Percentiles rank a stretch among this genome's conserved stretches.
Evolutionary conservation across 306 rosid species (phyloP).

Genomic region (Sicyos edulis): DNA sequence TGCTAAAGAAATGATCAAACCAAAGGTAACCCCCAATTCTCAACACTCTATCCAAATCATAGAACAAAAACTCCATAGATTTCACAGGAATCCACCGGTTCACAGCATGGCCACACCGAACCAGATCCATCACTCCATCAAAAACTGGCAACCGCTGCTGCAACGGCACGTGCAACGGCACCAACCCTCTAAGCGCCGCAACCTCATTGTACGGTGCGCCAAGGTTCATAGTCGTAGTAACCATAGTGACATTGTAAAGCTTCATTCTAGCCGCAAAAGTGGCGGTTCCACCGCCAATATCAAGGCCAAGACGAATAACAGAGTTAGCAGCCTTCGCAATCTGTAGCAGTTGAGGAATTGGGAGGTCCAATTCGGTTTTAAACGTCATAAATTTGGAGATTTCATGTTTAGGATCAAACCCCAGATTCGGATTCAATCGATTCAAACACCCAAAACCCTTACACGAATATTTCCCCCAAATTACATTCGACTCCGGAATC

Average conservation of each 20-base stretch:
- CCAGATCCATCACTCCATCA: constrained; percentile 76
- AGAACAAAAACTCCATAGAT: constrained; percentile 71
- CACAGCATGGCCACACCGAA: constrained; percentile 89
- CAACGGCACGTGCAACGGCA: constrained; percentile 84
- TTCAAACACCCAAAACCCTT: constrained; percentile 64
- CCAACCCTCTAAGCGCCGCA: constrained; percentile 68
- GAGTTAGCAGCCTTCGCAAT: constrained; percentile 57
- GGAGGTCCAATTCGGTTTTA: constrained; percentile 70
- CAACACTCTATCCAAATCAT: constrained; percentile 75
- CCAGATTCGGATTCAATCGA: constrained; percentile 47
- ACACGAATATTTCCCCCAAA: constrained; percentile 69
- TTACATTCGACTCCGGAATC: constrained; percentile 46
- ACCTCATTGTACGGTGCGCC: constrained; percentile 76
- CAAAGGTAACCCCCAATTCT: constrained; percentile 86
- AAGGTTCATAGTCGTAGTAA: constrained; percentile 79
- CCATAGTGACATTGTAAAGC: constrained; percentile 57
- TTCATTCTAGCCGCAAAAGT: constrained; percentile 84
- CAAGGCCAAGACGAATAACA: constrained; percentile 66
- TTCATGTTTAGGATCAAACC: constrained; percentile 48
- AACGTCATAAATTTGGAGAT: constrained; percentile 35
- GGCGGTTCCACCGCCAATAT: constrained; percentile 82
- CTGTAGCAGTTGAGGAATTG: constrained; percentile 63
- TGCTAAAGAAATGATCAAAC: constrained; percentile 87
- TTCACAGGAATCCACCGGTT: constrained; percentile 85
- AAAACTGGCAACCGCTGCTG: constrained; percentile 86